These are phyloP conservation scores for Fallopia convolvulus DNA, from an alignment of 148 eudicot species.

Conservation along the genomic window DNA sequence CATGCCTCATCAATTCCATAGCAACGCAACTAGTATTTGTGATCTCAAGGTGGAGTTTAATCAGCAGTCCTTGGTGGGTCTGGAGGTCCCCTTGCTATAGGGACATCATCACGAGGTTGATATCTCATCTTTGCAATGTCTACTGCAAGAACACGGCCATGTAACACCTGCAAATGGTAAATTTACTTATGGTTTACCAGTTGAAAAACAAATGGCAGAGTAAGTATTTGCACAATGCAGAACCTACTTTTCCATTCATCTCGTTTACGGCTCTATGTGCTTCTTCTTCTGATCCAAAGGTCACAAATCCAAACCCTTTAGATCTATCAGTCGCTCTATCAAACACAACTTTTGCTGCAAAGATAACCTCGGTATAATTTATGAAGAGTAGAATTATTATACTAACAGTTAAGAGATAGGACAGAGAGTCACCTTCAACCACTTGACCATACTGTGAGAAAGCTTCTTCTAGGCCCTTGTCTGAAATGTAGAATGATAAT, in stretches of 20 bases:
- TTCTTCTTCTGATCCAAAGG: constrained; percentile 72
- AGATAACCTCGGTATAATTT: background rate
- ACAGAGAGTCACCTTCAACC: constrained; percentile 38
- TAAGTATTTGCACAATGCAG: background rate
- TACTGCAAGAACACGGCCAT: constrained; percentile 10
- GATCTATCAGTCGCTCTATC: constrained; percentile 68
- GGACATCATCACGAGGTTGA: background rate
- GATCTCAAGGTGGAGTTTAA: background rate
- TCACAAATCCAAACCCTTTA: constrained; percentile 87
- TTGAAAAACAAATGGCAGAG: background rate
- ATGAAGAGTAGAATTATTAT: background rate
- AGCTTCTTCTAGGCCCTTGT: constrained; percentile 60
- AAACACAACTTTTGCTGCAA: constrained; percentile 54
- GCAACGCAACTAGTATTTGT: background rate
- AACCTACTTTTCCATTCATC: constrained; percentile 70
- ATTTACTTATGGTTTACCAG: background rate
- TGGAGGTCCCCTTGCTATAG: constrained; percentile 9
- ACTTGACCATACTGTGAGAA: constrained; percentile 78
- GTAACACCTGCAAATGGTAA: constrained; percentile 3
- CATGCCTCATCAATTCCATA: background rate
- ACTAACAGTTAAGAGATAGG: background rate
- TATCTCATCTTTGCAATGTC: constrained; percentile 5
- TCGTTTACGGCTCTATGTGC: constrained; percentile 57
- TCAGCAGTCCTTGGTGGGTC: background rate
- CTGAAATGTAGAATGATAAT: constrained; percentile 62